Evolutionary conservation across 495 filamentous ascomycete species (phyloP).

Genomic region (Evansstolkia leycettana): DNA sequence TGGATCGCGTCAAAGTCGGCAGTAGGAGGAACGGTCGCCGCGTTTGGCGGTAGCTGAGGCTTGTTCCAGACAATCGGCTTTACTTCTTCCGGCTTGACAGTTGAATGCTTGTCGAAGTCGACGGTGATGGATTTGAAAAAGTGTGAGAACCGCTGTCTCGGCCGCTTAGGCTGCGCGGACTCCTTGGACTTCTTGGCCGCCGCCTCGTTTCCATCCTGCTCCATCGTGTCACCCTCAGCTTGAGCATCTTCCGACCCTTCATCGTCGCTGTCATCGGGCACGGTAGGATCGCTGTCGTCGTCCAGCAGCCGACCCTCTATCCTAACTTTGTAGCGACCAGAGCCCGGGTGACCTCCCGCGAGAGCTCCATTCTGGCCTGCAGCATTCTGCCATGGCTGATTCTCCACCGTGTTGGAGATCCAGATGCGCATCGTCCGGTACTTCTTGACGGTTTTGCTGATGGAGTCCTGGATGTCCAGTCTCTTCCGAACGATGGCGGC

Average conservation of each 20-base stretch:
- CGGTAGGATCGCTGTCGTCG: conserved; percentile 42
- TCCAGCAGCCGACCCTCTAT: conserved; percentile 87
- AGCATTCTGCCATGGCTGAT: conserved; percentile 81
- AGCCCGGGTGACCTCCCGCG: conserved; percentile 27
- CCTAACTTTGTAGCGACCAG: conserved; percentile 68
- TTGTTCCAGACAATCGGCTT: conserved; percentile 66
- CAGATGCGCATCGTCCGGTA: conserved; percentile 82
- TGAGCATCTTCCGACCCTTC: conserved; percentile 28
- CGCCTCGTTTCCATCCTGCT: conserved; percentile 36
- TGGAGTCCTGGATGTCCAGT: conserved; percentile 76
- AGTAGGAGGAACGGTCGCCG: conserved; percentile 28
- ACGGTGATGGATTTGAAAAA: conserved; percentile 90
- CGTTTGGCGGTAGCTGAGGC: conserved; percentile 42
- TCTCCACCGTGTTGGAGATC: conserved; percentile 91
- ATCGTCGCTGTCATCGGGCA: conserved; percentile 45
- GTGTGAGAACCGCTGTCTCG: conserved; percentile 63
- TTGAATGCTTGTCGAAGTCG: conserved; percentile 61
- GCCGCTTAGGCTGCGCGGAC: conserved; percentile 27
- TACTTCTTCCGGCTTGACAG: conserved; percentile 36
- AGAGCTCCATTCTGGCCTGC: conserved; percentile 15
- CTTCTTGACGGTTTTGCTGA: conserved; percentile 68
- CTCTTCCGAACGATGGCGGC: conserved; percentile 91
- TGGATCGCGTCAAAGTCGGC: conserved; percentile 84
- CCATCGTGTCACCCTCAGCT: conserved; percentile 39
- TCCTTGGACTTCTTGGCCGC: conserved; percentile 20